A percentile compares a stretch with the other conserved stretches of the same genome.
Conservation (phyloP, 1,284 basidiomycete species). For the Macrocybe sp. region DNA sequence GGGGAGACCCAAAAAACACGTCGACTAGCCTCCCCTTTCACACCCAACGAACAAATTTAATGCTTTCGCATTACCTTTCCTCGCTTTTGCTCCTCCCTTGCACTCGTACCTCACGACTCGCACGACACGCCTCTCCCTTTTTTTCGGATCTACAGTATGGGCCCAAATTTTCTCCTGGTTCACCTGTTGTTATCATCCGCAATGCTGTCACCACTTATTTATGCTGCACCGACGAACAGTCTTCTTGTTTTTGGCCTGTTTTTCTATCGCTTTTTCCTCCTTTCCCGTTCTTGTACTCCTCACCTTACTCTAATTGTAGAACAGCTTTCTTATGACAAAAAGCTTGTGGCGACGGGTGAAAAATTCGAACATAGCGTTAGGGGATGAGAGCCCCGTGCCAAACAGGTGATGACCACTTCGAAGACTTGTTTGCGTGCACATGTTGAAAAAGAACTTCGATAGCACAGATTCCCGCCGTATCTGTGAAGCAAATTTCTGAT, state of each 20-base stretch:
- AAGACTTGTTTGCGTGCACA: slow-evolving; percentile 10
- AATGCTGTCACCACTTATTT: slow-evolving; percentile 28
- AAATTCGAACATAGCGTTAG: slow-evolving; percentile 13
- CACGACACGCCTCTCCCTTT: slow-evolving; percentile 25
- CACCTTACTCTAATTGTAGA: too few relatives aligned
- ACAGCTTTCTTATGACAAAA: too few relatives aligned
- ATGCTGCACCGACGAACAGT: slow-evolving; percentile 35
- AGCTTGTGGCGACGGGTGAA: too few relatives aligned
- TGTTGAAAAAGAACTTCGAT: slow-evolving; percentile 21
- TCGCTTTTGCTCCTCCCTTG: slow-evolving; percentile 21
- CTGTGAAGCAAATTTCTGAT: slow-evolving; percentile 28
- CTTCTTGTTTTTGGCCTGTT: slow-evolving; percentile 22
- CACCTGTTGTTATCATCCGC: slow-evolving; percentile 21
- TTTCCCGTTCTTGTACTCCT: too few relatives aligned
- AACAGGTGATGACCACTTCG: slow-evolving; percentile 19
- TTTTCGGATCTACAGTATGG: slow-evolving; percentile 21
- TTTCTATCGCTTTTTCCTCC: too few relatives aligned
- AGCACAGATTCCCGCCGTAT: slow-evolving; percentile 17
- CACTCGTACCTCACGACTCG: slow-evolving; percentile 28
- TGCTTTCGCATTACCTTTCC: slow-evolving; percentile 22
- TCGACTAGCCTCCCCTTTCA: slow-evolving; percentile 15
- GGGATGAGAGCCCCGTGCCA: slow-evolving; percentile 25
- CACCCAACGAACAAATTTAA: slow-evolving; percentile 18
- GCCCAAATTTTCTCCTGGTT: slow-evolving; percentile 27
- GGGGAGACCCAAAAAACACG: slow-evolving; percentile 63